Base-by-base conservation (phyloP, 257 asterid genomes). In the Primulina huaijiensis region DNA sequence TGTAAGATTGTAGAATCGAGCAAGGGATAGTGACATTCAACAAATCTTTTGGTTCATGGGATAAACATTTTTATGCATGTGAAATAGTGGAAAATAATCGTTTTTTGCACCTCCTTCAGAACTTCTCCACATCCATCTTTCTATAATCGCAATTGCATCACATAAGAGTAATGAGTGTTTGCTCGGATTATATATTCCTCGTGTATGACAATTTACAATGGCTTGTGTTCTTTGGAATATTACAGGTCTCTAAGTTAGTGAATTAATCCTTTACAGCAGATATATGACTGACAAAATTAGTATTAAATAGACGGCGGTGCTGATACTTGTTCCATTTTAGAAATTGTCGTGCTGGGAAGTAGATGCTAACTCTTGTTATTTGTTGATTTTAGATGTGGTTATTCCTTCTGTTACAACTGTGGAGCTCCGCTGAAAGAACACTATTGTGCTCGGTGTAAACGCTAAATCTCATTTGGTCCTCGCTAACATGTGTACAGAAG, bases 371-470 rank as follows among this genome's bases (percentile, higher is more conserved):
- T 57, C 34, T 21, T n/a, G 30, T 53, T 52, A 6, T 27, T 35
- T 30, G 64, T 52, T 68, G 53, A 33, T 46, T 77, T 73, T 76
- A 88, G 97, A 90, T 90, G 97, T 73, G 80, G 83, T 7, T 9
- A 59, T 72, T 0, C 52, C 7, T 90, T 90, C 80, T 90, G 97
- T 64, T 88, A 88, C 87, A 75, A 68, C 19, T 90, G 95, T 14
- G 96, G 96, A 80, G 81, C 86, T 79, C 57, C 55, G 0, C 29
- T 76, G 55, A 67, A 8, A 17, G 34, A 8, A 0, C 83, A 77
- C 76, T 77, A 59, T 68, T 79, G 89, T 63, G 0, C 0, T 1
- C 60, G 7, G 0, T 90, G 97, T 75, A 84, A 63, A 64, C 86
- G 19, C 73, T 84, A 68, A 70, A 23, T 31, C 34, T 14, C 53